Conservation (phyloP, 106 monocot species). For the Apostasia shenzhenica region DNA sequence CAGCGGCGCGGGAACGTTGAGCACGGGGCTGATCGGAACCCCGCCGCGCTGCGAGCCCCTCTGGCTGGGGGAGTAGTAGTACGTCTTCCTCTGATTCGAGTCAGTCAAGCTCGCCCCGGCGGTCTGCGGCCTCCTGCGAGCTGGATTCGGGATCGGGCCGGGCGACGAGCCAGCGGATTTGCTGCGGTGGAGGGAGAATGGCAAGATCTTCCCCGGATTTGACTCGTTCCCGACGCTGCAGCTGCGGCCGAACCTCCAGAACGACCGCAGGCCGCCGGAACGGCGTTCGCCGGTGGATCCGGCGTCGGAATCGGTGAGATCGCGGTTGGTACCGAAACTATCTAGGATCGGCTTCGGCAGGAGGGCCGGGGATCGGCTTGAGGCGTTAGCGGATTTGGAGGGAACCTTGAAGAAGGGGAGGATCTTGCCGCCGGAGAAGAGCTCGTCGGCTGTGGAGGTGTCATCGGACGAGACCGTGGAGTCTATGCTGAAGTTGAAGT, state of each 20-base stretch:
- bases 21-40: conserved; percentile 7
- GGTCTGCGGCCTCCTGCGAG: neutral
- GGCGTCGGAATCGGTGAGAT: neutral
- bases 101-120: neutral
- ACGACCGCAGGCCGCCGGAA: neutral
- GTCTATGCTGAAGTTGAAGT: conserved; percentile 14
- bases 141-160: neutral
- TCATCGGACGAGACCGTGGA: neutral
- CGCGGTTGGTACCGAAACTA: neutral
- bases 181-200: neutral
- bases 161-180: neutral
- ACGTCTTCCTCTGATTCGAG: conserved; percentile 7
- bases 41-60: neutral
- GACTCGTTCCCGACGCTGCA: neutral
- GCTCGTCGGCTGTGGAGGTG: conserved; percentile 13
- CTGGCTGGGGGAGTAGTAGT: conserved; percentile 2
- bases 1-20: conserved; percentile 3
- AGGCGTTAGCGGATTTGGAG: neutral
- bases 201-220: neutral
- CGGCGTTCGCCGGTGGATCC: neutral
- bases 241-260: conserved; percentile 4
- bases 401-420: neutral
- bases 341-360: neutral
- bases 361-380: neutral
- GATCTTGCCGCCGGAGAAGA: conserved; percentile 16